phyloP scores from a whole-genome alignment of 225 moss, liverwort and hornwort species.

The Marchantia polymorpha region DNA sequence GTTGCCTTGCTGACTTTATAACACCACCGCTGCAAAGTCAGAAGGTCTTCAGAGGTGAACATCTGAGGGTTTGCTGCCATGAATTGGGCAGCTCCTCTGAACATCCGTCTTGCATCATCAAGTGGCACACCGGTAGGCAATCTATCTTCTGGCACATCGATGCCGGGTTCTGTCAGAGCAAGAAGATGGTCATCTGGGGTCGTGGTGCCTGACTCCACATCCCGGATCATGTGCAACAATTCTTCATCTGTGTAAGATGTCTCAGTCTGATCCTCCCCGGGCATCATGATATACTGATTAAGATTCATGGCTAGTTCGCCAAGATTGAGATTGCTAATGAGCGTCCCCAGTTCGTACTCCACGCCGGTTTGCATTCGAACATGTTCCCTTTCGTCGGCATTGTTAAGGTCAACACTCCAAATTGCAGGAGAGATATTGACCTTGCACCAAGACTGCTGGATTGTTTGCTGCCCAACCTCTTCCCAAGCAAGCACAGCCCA shows the following conservation, averaged over 20 bases:
- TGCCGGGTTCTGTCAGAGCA: conserved; percentile 34
- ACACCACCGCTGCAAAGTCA: conserved; percentile 48
- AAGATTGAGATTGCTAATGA: conserved; percentile 41
- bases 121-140: conserved; percentile 37
- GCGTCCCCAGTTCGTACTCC: conserved; percentile 42
- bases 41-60: conserved; percentile 43
- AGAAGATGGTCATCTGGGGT: conserved; percentile 38
- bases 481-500: conserved; percentile 54
- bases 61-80: conserved; percentile 47
- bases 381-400: conserved; percentile 42
- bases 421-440: conserved; percentile 45
- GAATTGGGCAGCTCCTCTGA: conserved; percentile 45
- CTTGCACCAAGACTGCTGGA: conserved; percentile 50
- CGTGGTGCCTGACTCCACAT: conserved; percentile 33
- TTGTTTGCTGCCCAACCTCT: conserved; percentile 45
- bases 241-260: conserved; percentile 47
- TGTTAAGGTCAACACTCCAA: conserved; percentile 44
- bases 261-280: conserved; percentile 48
- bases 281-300: conserved; percentile 45
- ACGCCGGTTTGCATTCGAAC: conserved; percentile 40
- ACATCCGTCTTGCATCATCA: conserved; percentile 53
- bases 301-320: conserved; percentile 43
- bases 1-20: conserved; percentile 48
- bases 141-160: conserved; percentile 47
- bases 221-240: conserved; percentile 43